Conservation (phyloP, 306 rosid genomes). For the Citrullus amarus region DNA sequence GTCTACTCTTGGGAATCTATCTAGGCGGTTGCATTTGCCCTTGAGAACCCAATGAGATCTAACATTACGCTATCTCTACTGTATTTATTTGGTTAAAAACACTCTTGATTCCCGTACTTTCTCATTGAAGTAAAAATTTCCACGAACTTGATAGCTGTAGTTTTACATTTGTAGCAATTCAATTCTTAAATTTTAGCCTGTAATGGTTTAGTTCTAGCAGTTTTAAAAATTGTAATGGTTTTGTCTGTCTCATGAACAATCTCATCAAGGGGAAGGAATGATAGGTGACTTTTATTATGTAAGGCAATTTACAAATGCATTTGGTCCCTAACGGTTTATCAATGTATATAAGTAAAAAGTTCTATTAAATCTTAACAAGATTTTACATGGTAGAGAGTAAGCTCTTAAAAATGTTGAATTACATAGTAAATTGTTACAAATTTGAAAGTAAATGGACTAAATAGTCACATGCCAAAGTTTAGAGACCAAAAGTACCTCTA, state of each 20-base stretch:
- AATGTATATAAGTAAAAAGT: neutral
- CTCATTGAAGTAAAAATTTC: neutral
- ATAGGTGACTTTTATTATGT: neutral
- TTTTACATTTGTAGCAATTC: no score
- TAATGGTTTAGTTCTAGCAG: neutral
- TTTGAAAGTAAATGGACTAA: neutral
- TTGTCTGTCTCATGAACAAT: neutral
- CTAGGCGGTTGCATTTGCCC: neutral
- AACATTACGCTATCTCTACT: neutral
- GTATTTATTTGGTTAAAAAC: neutral
- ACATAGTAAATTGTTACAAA: neutral
- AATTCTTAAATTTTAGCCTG: no score
- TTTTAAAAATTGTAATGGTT: neutral
- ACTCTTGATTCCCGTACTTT: neutral
- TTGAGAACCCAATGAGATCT: neutral
- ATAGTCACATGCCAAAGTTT: neutral
- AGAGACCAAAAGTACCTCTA: neutral
- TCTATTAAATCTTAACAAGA: neutral
- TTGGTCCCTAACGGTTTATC: neutral
- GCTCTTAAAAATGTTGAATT: neutral
- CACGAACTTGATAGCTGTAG: neutral
- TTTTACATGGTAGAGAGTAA: neutral
- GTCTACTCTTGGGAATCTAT: neutral
- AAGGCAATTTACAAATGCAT: neutral
- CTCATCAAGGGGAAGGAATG: neutral